These are phyloP conservation scores for Kickxella alabastrina DNA, from an alignment of 192 early-diverging fungal genomes.

Conservation along the genomic window DNA sequence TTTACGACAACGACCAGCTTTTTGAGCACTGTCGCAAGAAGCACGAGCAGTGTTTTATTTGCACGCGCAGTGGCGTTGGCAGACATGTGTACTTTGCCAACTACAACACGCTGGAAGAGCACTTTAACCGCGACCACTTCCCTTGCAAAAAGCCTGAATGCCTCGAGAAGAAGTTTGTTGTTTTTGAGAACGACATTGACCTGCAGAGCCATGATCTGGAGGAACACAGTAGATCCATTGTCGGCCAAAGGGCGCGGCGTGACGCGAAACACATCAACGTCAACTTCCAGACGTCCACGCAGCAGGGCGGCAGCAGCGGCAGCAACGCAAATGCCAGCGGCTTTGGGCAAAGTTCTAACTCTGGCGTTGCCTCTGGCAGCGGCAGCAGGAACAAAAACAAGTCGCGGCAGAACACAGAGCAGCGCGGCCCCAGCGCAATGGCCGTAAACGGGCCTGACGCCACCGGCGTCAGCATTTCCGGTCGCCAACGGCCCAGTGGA, in stretches of 20 bases:
- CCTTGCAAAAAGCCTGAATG: slow-evolving; percentile 77
- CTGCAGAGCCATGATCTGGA: slow-evolving; percentile 82
- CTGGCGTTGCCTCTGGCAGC: neutral
- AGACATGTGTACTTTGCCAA: slow-evolving; percentile 85
- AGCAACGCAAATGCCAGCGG: slow-evolving; percentile 1
- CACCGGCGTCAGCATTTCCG: slow-evolving; percentile 39
- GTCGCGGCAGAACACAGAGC: neutral
- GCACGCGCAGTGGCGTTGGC: slow-evolving; percentile 62
- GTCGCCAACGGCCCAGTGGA: slow-evolving; percentile 33
- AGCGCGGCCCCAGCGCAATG: slow-evolving; percentile 32
- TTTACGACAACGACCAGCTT: slow-evolving; percentile 92
- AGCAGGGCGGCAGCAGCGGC: slow-evolving; percentile 6
- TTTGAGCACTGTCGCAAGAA: slow-evolving; percentile 88
- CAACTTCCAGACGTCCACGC: slow-evolving; percentile 21
- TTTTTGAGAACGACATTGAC: slow-evolving; percentile 90
- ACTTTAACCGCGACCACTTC: slow-evolving; percentile 80
- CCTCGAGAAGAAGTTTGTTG: slow-evolving; percentile 92
- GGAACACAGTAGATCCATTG: slow-evolving; percentile 24
- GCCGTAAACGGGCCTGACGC: slow-evolving; percentile 37
- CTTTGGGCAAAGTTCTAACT: neutral
- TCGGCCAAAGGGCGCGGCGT: slow-evolving; percentile 34
- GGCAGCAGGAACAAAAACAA: neutral
- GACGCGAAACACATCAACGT: slow-evolving; percentile 43
- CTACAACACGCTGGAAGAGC: slow-evolving; percentile 76
- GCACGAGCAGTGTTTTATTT: slow-evolving; percentile 95